phyloP scores from a whole-genome alignment of 768 basidiomycete genomes.

The Hirschioporus abietinus region DNA sequence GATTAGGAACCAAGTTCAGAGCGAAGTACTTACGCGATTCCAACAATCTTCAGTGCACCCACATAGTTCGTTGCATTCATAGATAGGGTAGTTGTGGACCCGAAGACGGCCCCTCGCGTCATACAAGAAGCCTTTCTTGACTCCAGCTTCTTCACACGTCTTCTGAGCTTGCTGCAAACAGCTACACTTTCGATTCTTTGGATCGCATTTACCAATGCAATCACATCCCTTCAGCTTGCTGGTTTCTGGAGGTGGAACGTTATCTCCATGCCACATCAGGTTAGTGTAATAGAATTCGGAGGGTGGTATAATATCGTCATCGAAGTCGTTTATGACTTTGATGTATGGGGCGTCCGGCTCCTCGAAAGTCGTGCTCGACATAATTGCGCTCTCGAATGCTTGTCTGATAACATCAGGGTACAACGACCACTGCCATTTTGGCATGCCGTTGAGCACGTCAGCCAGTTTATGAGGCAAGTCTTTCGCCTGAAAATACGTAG shows the following conservation, averaged over 20 bases:
- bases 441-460: constrained; percentile 57
- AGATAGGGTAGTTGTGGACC: constrained; percentile 56
- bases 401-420: constrained; percentile 38
- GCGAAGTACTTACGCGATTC: constrained; percentile 57
- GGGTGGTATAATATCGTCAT: constrained; percentile 62
- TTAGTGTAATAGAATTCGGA: constrained; percentile 92
- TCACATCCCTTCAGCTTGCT: constrained; percentile 58
- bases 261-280: constrained; percentile 66
- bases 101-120: constrained; percentile 51
- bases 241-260: constrained; percentile 61
- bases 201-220: constrained; percentile 73
- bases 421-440: constrained; percentile 27
- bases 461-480: constrained; percentile 62
- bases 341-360: constrained; percentile 70
- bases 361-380: constrained; percentile 55
- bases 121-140: constrained; percentile 55
- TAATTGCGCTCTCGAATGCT: constrained; percentile 62
- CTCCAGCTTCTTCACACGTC: constrained; percentile 35
- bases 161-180: constrained; percentile 57
- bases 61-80: constrained; percentile 84
- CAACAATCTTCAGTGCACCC: constrained; percentile 75
- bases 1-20: not conserved
- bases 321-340: constrained; percentile 60
- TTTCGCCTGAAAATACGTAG: constrained; percentile 23
- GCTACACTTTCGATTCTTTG: constrained; percentile 64